Percentiles rank a stretch among this genome's conserved stretches.
Evolutionary conservation across 495 filamentous ascomycete genomes (phyloP).

Genomic region (Pseudevernia furfuracea): DNA sequence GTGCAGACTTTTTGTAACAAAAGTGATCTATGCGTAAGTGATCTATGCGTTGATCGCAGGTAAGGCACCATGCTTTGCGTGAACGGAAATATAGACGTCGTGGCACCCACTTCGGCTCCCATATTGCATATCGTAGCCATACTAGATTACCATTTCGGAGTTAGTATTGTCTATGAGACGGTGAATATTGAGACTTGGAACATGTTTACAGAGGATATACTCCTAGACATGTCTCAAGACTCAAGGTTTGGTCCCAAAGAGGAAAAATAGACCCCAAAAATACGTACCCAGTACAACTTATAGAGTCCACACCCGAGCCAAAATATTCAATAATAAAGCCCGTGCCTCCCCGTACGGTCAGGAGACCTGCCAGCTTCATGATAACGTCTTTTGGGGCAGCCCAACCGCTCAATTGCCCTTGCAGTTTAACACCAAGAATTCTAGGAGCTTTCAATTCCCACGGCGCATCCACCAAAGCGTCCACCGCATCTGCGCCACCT

Average conservation of each 20-base stretch:
- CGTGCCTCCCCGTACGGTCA: conserved; percentile 92
- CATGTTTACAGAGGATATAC: no score
- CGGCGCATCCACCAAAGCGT: conserved; percentile 89
- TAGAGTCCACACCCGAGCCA: conserved; percentile 77
- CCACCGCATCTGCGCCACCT: conserved; percentile 93
- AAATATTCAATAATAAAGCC: conserved; percentile 92
- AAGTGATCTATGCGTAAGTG: no score
- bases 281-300: conserved; percentile 91
- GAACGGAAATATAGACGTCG: conserved; percentile 89
- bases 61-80: conserved; percentile 65
- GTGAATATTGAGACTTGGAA: no score
- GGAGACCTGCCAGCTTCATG: conserved; percentile 73
- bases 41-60: conserved; percentile 73
- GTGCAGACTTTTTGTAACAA: conserved; percentile 56
- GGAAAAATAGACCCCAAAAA: no score
- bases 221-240: no score
- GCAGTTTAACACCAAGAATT: conserved; percentile 77
- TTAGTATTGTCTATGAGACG: no score
- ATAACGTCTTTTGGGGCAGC: conserved; percentile 93
- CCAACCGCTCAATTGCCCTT: conserved; percentile 82
- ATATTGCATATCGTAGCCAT: conserved; percentile 93
- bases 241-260: no score
- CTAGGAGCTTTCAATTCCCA: conserved; percentile 96
- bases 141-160: no score
- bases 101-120: conserved; percentile 90